Percentiles rank a stretch among this genome's conserved stretches.
Evolutionary conservation across 2,329 filamentous ascomycete genomes (phyloP).

Genomic region (Pseudocercospora crystallina): DNA sequence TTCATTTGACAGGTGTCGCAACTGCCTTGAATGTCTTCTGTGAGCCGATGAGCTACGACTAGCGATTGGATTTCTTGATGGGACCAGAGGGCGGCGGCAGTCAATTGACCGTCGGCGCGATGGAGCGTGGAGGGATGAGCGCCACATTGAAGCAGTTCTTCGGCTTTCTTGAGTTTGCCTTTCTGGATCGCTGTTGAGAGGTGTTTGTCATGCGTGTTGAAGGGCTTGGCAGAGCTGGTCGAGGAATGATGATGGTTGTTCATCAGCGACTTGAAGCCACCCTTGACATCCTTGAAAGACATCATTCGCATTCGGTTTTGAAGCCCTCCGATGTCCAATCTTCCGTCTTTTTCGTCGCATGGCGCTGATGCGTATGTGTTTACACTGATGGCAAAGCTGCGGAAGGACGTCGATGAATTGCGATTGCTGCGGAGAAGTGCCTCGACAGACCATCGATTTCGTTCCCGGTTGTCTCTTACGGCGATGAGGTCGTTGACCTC

Average conservation of each 20-base stretch:
- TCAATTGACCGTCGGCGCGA: slow-evolving; percentile 13
- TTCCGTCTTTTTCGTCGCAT: slow-evolving; percentile 26
- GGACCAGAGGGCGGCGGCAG: slow-evolving; percentile 21
- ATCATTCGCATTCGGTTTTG: slow-evolving; percentile 24
- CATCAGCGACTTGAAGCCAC: slow-evolving; percentile 10
- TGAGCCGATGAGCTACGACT: slow-evolving; percentile 20
- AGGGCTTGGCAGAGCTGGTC: slow-evolving; percentile 5
- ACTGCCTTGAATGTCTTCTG: slow-evolving; percentile 20
- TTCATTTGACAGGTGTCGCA: slow-evolving; percentile 21
- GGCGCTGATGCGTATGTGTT: slow-evolving; percentile 29
- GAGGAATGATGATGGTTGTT: slow-evolving; percentile 1
- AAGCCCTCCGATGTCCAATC: slow-evolving; percentile 28
- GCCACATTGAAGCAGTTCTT: slow-evolving; percentile 18
- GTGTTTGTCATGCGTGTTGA: slow-evolving; percentile 17
- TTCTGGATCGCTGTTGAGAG: slow-evolving; percentile 19
- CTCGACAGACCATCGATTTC: slow-evolving; percentile 28
- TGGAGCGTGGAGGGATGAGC: slow-evolving; percentile 16
- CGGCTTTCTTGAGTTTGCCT: slow-evolving; percentile 19
- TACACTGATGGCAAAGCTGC: slow-evolving; percentile 26
- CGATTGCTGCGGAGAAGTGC: slow-evolving; percentile 18
- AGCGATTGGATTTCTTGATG: slow-evolving; percentile 15
- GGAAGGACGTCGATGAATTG: slow-evolving; percentile 20
- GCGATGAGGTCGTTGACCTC: slow-evolving; percentile 25
- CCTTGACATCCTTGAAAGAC: slow-evolving; percentile 23
- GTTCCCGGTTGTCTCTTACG: slow-evolving; percentile 15